Evolutionary conservation across 2,329 filamentous ascomycete genomes (phyloP).

Genomic region (Talaromyces sp.): DNA sequence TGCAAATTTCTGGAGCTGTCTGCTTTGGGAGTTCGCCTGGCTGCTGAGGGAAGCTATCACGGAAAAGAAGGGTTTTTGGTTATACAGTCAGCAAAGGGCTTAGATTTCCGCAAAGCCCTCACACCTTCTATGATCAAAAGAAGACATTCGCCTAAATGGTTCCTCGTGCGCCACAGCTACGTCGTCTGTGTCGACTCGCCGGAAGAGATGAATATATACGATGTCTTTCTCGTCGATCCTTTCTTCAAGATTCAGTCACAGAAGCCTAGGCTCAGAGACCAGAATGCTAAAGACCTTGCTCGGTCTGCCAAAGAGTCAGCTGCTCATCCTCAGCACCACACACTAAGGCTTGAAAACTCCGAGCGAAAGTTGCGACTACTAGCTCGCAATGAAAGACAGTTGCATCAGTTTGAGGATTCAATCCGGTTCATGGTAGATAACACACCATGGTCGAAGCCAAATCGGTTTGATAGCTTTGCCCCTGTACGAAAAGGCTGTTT

Average conservation of each 20-base stretch:
- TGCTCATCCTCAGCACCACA: conserved; percentile 67
- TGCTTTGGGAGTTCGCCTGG: conserved; percentile 84
- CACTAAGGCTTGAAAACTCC: conserved; percentile 79
- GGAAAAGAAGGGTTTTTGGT: conserved; percentile 94
- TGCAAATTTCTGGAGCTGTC: conserved; percentile 96
- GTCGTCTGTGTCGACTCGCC: conserved; percentile 97
- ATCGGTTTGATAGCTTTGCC: conserved; percentile 89
- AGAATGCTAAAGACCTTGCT: conserved; percentile 54
- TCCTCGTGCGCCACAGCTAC: conserved; percentile 94
- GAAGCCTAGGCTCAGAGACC: conserved; percentile 45
- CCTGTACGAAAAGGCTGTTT: conserved; percentile 81
- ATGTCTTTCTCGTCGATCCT: conserved; percentile 93
- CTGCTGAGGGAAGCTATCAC: conserved; percentile 93
- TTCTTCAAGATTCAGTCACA: conserved; percentile 79
- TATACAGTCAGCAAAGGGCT: conserved; percentile 83
- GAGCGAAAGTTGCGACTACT: conserved; percentile 89
- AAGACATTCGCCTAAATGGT: conserved; percentile 91
- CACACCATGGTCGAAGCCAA: conserved; percentile 75
- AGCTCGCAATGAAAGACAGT: conserved; percentile 81
- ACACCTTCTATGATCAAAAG: conserved; percentile 72
- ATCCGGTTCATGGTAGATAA: conserved; percentile 77
- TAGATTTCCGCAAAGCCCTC: conserved; percentile 76
- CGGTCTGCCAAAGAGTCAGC: conserved; percentile 60
- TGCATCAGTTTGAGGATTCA: conserved; percentile 90
- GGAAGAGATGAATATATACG: conserved; percentile 97